Evolutionary conservation across 2,329 filamentous ascomycete species (phyloP).

Genomic region (Mycocentrospora acerina): DNA sequence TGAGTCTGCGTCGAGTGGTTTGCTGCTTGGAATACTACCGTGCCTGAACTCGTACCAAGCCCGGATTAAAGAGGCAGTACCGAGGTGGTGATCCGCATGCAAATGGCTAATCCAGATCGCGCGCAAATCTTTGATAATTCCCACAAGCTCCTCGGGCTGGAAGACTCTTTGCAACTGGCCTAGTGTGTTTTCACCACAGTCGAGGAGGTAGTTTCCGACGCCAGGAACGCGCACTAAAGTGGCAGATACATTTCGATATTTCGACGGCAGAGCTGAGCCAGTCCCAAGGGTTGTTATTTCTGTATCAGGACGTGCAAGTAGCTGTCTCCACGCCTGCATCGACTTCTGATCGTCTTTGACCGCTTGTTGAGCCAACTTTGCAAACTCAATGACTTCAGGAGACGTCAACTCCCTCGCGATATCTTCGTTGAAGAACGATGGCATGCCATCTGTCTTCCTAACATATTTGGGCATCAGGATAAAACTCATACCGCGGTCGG

Average conservation of each 20-base stretch:
- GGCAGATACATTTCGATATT: conserved; percentile 91
- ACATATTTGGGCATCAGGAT: conserved; percentile 50
- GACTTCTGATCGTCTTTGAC: conserved; percentile 42
- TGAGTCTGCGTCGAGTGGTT: conserved; percentile 21
- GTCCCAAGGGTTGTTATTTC: conserved; percentile 89
- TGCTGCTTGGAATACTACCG: conserved; percentile 30
- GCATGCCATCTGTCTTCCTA: conserved; percentile 24
- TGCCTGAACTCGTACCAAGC: conserved; percentile 71
- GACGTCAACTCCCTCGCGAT: conserved; percentile 47
- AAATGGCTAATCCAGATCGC: conserved; percentile 92
- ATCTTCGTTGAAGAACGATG: conserved; percentile 49
- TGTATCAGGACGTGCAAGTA: conserved; percentile 71
- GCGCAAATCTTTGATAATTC: conserved; percentile 76
- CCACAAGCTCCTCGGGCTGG: conserved; percentile 61
- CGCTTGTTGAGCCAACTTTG: conserved; percentile 45
- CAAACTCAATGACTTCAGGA: conserved; percentile 56
- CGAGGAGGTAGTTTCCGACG: conserved; percentile 84
- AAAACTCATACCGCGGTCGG: conserved; percentile 47
- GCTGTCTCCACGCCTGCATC: conserved; percentile 60
- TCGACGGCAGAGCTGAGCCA: conserved; percentile 85
- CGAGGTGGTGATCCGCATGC: conserved; percentile 95
- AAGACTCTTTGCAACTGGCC: conserved; percentile 81
- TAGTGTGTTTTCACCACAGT: conserved; percentile 89
- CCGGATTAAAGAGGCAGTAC: conserved; percentile 75
- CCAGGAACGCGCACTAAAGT: conserved; percentile 83